Percentiles rank a stretch among this genome's conserved stretches.
These are phyloP conservation scores for Fusarium sp. DNA, from an alignment of 2,329 filamentous ascomycete species.

Conservation along the genomic window DNA sequence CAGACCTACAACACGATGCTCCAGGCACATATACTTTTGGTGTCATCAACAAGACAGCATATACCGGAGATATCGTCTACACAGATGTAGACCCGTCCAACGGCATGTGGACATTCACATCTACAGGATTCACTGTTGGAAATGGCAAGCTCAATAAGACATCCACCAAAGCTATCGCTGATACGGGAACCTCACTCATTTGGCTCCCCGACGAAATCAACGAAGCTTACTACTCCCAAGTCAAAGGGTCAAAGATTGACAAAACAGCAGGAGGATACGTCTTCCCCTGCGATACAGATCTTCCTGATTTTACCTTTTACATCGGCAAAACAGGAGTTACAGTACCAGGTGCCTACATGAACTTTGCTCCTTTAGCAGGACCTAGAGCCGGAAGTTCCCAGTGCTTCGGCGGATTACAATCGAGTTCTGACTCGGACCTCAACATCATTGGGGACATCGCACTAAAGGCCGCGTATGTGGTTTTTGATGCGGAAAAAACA, in stretches of 20 bases:
- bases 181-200: conserved; percentile 74
- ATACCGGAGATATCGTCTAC: conserved; percentile 70
- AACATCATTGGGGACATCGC: conserved; percentile 74
- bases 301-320: conserved; percentile 64
- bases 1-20: conserved; percentile 67
- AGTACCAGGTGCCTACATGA: conserved; percentile 65
- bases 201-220: conserved; percentile 66
- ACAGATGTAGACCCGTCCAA: conserved; percentile 68
- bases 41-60: conserved; percentile 71
- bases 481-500: conserved; percentile 58
- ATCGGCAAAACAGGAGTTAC: conserved; percentile 69
- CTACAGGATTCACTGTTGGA: conserved; percentile 37
- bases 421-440: conserved; percentile 55
- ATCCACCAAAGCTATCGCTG: conserved; percentile 58
- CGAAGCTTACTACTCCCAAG: conserved; percentile 60
- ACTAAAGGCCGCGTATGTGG: conserved; percentile 70
- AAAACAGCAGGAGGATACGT: conserved; percentile 57
- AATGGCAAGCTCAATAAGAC: conserved; percentile 41
- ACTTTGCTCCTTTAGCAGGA: conserved; percentile 59
- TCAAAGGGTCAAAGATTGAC: conserved; percentile 57
- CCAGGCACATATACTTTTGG: conserved; percentile 79
- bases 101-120: conserved; percentile 73
- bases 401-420: conserved; percentile 78
- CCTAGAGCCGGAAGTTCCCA: neutral
- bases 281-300: conserved; percentile 57